Evolutionary conservation across 805 yeast genomes (phyloP).

Genomic region (Saturnispora hagleri): DNA sequence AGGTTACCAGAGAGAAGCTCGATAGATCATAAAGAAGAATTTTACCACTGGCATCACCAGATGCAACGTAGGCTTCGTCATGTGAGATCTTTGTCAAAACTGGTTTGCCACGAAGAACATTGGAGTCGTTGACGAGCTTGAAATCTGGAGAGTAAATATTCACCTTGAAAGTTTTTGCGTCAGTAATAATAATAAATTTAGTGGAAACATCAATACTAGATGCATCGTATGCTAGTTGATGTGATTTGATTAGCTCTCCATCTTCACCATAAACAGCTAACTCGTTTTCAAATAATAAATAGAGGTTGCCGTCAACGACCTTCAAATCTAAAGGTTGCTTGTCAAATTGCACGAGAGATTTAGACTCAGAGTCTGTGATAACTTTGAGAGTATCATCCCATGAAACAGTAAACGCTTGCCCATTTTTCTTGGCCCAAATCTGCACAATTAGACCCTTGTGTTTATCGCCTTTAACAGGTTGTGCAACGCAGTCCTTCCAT

Average conservation of each 20-base stretch:
- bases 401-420: slow-evolving; percentile 29
- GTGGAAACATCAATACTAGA: slow-evolving; percentile 39
- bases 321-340: slow-evolving; percentile 44
- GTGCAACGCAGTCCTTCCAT: slow-evolving; percentile 43
- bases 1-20: slow-evolving; percentile 53
- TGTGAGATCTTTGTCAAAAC: slow-evolving; percentile 63
- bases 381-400: slow-evolving; percentile 79
- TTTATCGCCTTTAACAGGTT: slow-evolving; percentile 27
- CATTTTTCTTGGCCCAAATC: slow-evolving; percentile 26
- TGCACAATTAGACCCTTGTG: slow-evolving; percentile 64
- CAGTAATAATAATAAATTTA: slow-evolving; percentile 41
- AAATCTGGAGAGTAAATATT: slow-evolving; percentile 29
- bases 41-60: slow-evolving; percentile 83
- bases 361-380: slow-evolving; percentile 18
- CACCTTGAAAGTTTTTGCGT: slow-evolving; percentile 32
- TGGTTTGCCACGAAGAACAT: slow-evolving; percentile 51
- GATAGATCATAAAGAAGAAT: slow-evolving; percentile 57
- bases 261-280: slow-evolving; percentile 26
- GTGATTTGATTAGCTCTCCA: slow-evolving; percentile 25
- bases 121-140: slow-evolving; percentile 21
- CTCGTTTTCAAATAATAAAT: slow-evolving; percentile 38
- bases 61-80: slow-evolving; percentile 58
- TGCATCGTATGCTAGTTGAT: slow-evolving; percentile 31
- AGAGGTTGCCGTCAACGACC: slow-evolving; percentile 23
- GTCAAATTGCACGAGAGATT: slow-evolving; percentile 27